Percentiles rank a stretch among this genome's conserved stretches.
Evolutionary conservation across 176 grass and related monocot species (phyloP).

Genomic region (Poa pratensis): DNA sequence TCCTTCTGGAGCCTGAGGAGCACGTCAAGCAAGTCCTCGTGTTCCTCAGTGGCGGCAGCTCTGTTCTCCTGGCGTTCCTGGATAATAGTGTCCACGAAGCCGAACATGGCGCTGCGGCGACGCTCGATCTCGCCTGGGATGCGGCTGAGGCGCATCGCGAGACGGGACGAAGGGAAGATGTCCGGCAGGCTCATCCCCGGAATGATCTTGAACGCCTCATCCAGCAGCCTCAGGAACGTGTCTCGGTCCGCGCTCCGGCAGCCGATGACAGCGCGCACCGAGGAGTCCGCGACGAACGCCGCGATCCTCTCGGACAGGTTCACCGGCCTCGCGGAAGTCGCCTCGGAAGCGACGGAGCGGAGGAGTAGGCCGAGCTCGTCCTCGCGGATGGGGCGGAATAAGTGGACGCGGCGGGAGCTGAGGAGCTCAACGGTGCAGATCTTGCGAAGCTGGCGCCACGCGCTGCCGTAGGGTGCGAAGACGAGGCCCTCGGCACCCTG

Average conservation of each 20-base stretch:
- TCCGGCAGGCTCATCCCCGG: constrained; percentile 45
- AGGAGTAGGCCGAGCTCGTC: constrained; percentile 46
- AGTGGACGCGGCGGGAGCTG: constrained; percentile 48
- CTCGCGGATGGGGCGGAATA: constrained; percentile 44
- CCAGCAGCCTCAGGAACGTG: constrained; percentile 11
- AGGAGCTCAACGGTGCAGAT: constrained; percentile 52
- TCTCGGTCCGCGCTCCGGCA: neutral
- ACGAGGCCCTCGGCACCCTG: constrained; percentile 52
- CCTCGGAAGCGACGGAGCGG: constrained; percentile 8
- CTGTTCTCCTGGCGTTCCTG: neutral
- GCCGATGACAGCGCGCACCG: constrained; percentile 39
- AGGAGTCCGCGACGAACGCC: constrained; percentile 10
- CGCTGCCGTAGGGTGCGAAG: constrained; percentile 59
- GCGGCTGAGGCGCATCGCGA: constrained; percentile 20
- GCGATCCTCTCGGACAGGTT: neutral
- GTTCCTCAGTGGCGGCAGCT: neutral
- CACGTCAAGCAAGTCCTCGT: constrained; percentile 37
- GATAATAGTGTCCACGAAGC: constrained; percentile 21
- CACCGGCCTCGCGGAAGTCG: constrained; percentile 13
- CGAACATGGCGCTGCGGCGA: neutral
- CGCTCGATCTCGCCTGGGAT: neutral
- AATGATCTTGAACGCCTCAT: neutral
- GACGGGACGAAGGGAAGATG: constrained; percentile 51
- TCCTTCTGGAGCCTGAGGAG: constrained; percentile 47
- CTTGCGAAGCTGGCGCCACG: constrained; percentile 65